A percentile compares a stretch with the other conserved stretches of the same genome.
These are phyloP conservation scores for Ceratobasidium sp. DNA, from an alignment of 1,284 basidiomycete genomes.

Conservation along the genomic window DNA sequence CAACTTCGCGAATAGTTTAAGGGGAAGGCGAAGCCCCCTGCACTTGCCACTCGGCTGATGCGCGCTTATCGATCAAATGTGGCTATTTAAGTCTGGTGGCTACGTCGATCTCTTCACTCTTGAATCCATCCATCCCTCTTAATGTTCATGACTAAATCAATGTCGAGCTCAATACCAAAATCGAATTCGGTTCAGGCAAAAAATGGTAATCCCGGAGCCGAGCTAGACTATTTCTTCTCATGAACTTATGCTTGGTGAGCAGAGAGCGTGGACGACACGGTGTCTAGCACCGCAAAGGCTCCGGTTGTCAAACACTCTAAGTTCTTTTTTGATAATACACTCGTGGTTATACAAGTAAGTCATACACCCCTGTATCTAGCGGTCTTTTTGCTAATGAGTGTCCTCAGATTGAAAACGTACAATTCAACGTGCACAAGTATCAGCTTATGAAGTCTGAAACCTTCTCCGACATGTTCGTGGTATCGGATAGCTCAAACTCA, in stretches of 20 bases:
- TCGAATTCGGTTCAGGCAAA: too few relatives aligned
- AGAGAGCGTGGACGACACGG: too few relatives aligned
- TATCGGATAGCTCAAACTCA: background rate
- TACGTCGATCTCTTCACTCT: background rate
- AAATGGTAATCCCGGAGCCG: too few relatives aligned
- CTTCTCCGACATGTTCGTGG: constrained; percentile 30
- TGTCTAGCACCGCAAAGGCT: too few relatives aligned
- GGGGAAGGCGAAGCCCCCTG: too few relatives aligned
- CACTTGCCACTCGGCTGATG: too few relatives aligned
- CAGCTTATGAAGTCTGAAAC: constrained; percentile 34
- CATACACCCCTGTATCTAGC: too few relatives aligned
- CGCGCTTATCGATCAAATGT: constrained; percentile 6
- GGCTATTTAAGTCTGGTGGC: constrained; percentile 7
- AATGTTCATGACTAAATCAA: background rate
- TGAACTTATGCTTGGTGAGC: too few relatives aligned
- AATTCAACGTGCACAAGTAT: constrained; percentile 35
- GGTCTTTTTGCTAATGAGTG: background rate
- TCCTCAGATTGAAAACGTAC: constrained; percentile 6
- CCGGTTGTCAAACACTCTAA: constrained; percentile 2
- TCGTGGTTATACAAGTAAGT: constrained; percentile 16
- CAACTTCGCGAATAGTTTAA: too few relatives aligned
- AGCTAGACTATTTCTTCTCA: too few relatives aligned
- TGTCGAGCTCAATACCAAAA: too few relatives aligned
- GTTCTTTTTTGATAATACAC: constrained; percentile 37
- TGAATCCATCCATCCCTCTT: background rate